Evolutionary conservation across 192 early-diverging fungal genomes (phyloP), one percentile per base, ranked within the genome.

Genomic region (Gonapodya prolifera): DNA sequence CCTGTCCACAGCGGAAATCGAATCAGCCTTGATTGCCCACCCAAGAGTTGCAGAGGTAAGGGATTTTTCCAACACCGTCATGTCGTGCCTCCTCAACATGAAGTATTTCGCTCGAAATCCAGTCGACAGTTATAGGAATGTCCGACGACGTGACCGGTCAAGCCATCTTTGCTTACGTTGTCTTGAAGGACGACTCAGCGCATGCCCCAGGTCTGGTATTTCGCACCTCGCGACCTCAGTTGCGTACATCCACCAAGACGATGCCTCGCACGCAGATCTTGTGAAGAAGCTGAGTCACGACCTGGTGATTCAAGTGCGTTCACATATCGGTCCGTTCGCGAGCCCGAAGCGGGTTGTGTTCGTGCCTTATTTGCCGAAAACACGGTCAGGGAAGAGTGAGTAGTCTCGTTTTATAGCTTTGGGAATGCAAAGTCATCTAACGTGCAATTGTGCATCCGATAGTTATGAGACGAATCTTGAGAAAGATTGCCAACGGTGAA

Each of bases 261-360:
- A n/a, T n/a, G n/a, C n/a, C n/a, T 77, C 84, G 74, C 80, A 79
- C 76, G 78, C 81, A 2, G 79, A 84, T 69, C 76, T 77, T n/a
- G 82, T 91, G 70, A 81, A 84, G 70, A 85, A 83, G 69, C 89
- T 92, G 71, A 32, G 8, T 2, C 71, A 73, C 2, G 18, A 18
- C 34, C 83, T 98, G 36, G 84, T 88, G 31, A 77, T 87, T 31
- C 92, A 94, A 77, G 91, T 98, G 8, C 92, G 94, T 74, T 87
- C 91, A 61, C 90, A 91, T 77, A 97, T 98, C 84, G 96, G 95
- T 0, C 92, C 96, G 23, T 96, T 98, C 79, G 96, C 96, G 70
- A 88, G 92, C 2, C 95, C 96, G 31, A 95, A 94, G 83, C 84
- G 86, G 36, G 90, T 98, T 34, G 89, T 96, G 76, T 79, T 97